Base-by-base conservation (phyloP, 345 rosid species). In the Zanthoxylum bungeanum region DNA sequence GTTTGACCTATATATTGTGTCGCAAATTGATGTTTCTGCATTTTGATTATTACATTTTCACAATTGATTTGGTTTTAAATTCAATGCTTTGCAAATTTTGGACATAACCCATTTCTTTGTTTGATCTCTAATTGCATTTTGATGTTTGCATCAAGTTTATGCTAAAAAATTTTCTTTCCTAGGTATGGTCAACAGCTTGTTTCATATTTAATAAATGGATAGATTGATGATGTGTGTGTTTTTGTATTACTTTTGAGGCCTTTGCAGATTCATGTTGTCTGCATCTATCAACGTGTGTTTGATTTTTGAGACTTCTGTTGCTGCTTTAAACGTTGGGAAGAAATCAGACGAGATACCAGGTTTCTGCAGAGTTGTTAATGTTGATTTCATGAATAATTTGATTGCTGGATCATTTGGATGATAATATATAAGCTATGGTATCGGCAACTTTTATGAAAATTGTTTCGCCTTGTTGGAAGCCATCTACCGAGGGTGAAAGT, bases 381-480 rank as follows among this genome's bases (percentile, higher is more conserved):
- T 78, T 63, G 74, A 74, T 77, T 72, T 70, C 68, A 74, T 76
- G 72, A 84, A 86, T 76, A 84, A 71, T 81, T 85, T 79, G 82
- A 83, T 86, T 70, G 86, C 85, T 52, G 91, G 89, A 77, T 86
- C 77, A 66, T 83, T 87, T 77, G 93, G 84, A 76, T 75, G 81
- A 86, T 82, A 79, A 75, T 82, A 88, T 91, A 93, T 91, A 76
- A 92, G 89, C 78, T 73, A 93, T 93, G 99, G 92, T 93, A 76
- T 78, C 97, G 3, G 75, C 77, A 51, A 66, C 93, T 59, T 70
- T 91, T 52, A 80, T 89, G 87, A 80, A 85, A 70, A 76, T 93
- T 77, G 87, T 96, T 71, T 79, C 93, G 27, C 87, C 91, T 40
- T 96, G 99, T 82, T 96, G 97, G 98, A 93, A 76, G 76, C 89